phyloP scores from a whole-genome alignment of 2,329 filamentous ascomycete species.

The Diaporthe helianthi region DNA sequence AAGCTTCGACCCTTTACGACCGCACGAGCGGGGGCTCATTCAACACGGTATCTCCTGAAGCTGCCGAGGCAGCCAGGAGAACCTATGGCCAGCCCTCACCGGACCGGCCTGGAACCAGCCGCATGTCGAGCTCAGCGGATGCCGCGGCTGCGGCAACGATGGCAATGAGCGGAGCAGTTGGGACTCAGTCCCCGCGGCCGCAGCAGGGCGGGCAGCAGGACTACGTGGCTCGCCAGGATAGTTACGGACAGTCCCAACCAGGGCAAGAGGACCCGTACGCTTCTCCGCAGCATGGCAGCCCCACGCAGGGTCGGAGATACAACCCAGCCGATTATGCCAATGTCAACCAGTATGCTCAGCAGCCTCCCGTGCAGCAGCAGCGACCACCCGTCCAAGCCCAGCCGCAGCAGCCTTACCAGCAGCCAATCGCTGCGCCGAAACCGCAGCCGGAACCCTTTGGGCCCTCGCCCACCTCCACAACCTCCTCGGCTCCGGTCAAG shows the following conservation, averaged over 20 bases:
- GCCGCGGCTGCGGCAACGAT: constrained; percentile 64
- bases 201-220: constrained; percentile 44
- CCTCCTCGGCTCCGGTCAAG: constrained; percentile 48
- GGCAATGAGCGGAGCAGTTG: constrained; percentile 61
- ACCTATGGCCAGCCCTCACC: constrained; percentile 66
- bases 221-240: constrained; percentile 43
- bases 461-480: constrained; percentile 44
- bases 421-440: constrained; percentile 44
- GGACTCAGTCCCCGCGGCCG: constrained; percentile 44
- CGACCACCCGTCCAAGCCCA: constrained; percentile 43
- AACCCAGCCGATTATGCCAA: constrained; percentile 80
- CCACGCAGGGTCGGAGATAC: constrained; percentile 68
- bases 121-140: constrained; percentile 56
- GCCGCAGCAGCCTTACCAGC: constrained; percentile 46
- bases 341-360: constrained; percentile 51
- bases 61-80: constrained; percentile 68
- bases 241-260: constrained; percentile 42
- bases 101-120: constrained; percentile 57
- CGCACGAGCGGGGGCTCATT: constrained; percentile 32
- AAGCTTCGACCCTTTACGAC: constrained; percentile 37
- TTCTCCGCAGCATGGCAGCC: constrained; percentile 46
- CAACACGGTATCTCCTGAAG: constrained; percentile 54
- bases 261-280: constrained; percentile 48
- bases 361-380: constrained; percentile 52
- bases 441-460: constrained; percentile 47